Percentiles rank a stretch among this genome's conserved stretches.
phyloP scores from a whole-genome alignment of 2,329 filamentous ascomycete species.

The Aspergillus fumigatiaffinis region DNA sequence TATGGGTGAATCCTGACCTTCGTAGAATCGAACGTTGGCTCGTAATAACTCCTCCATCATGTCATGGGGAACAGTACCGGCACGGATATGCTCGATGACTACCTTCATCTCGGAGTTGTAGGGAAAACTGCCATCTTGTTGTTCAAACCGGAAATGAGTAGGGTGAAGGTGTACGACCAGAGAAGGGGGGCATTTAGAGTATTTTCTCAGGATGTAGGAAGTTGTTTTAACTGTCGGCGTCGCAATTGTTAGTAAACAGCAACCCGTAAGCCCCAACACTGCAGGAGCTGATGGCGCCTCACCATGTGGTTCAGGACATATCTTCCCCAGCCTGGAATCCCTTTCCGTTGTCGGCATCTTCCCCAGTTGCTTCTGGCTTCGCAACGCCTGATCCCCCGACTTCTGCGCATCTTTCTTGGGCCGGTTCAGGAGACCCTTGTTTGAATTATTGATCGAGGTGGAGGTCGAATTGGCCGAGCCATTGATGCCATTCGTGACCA shows the following conservation, averaged over 20 bases:
- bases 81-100: constrained; percentile 71
- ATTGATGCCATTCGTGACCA: constrained; percentile 45
- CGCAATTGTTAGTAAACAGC: constrained; percentile 15
- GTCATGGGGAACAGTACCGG: constrained; percentile 80
- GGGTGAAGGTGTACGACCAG: constrained; percentile 80
- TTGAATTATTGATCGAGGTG: constrained; percentile 1
- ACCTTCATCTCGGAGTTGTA: constrained; percentile 91
- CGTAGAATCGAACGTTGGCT: constrained; percentile 76
- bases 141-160: constrained; percentile 86
- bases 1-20: constrained; percentile 51
- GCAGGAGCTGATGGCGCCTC: constrained; percentile 13
- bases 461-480: constrained; percentile 20
- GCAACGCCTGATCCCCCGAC: constrained; percentile 29
- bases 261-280: constrained; percentile 7
- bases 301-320: constrained; percentile 45
- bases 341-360: constrained; percentile 25
- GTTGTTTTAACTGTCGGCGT: constrained; percentile 62
- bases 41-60: constrained; percentile 74
- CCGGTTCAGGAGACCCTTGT: constrained; percentile 44
- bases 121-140: constrained; percentile 85
- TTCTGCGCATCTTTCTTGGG: constrained; percentile 55
- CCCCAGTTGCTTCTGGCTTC: constrained; percentile 32
- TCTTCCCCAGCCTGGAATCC: constrained; percentile 36
- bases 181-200: constrained; percentile 68
- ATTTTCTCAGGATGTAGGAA: constrained; percentile 78